Base-by-base conservation (phyloP, 306 rosid species). In the Acacia confusa region DNA sequence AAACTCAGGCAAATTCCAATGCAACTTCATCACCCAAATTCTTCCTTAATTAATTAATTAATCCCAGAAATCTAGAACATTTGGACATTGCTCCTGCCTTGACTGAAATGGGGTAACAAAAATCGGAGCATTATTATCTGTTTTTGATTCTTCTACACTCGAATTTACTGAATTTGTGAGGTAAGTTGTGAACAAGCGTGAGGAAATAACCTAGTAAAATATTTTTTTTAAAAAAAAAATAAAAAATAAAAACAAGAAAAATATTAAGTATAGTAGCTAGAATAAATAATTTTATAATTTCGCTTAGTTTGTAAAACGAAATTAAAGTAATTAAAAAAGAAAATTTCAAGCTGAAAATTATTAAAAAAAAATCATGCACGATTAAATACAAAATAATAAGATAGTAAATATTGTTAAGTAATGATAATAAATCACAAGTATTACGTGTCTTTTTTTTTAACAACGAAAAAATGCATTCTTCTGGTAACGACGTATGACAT, bases 1-100 rank as follows among this genome's bases (percentile, higher is more conserved):
- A 44, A 69, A 55, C 9, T 63, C 55, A 40, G 76, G 63, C 74
- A 44, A 44, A 52, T 34, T 68, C 34, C 82, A 34, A 43, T 77
- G 11, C 58, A 43, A 82, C 78, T 45, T 53, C 9, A 2, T 5
- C 45, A 27, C 71, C 27, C 38, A 70, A 60, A 65, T 76, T 80
- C 61, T 30, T 57, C 50, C 30, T 2, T 64, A 64, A 28, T 8
- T 57, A 55, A 28, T 8, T 57, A 55, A 55, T 15, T 17, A 32
- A 65, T 30, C 3, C 22, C 70, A 34, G 10, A 16, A 32, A 15
- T 65, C 70, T 65, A 34, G 2, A 65, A 65, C 44, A 2, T 65
- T 32, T 65, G 44, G 24, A 65, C 7, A 17, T 6, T 32, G 13
- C 24, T 32, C 24, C 14, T 17, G n/a, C 13, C 4, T 61, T 27